Conservation (phyloP, 768 basidiomycete species). For the Pulveroboletus sp. region DNA sequence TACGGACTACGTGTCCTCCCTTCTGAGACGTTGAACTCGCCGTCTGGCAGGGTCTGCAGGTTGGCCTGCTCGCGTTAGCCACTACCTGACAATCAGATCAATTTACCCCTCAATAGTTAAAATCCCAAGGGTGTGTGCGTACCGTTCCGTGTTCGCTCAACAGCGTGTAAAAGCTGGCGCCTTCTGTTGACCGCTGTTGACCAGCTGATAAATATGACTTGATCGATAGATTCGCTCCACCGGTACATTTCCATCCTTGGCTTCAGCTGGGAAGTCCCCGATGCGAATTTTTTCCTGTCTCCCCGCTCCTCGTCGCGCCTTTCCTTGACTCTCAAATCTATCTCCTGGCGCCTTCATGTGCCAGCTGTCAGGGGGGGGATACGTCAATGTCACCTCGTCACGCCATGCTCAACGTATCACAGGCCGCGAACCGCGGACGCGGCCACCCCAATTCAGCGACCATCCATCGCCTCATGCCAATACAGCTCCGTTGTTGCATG, state of each 20-base stretch:
- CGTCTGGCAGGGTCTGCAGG: conserved; percentile 10
- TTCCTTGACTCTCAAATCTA: not conserved
- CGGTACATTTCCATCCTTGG: conserved; percentile 1
- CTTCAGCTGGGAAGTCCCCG: not conserved
- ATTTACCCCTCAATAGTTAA: conserved; percentile 29
- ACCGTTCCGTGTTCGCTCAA: conserved; percentile 2
- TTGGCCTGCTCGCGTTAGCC: conserved; percentile 7
- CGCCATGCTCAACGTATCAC: not conserved
- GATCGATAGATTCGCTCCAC: conserved; percentile 7
- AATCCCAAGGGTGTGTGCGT: conserved; percentile 1
- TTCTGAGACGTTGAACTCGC: conserved; percentile 13
- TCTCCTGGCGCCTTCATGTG: not conserved
- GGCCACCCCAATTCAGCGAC: conserved; percentile 10
- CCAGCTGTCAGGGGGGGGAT: not conserved
- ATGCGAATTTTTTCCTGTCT: not conserved
- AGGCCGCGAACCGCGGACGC: not conserved
- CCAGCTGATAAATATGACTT: conserved; percentile 16
- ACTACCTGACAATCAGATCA: conserved; percentile 20
- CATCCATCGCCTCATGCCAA: conserved; percentile 7
- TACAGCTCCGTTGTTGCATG: conserved; percentile 5
- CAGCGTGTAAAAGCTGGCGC: conserved; percentile 14
- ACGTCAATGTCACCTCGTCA: not conserved
- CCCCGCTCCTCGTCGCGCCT: not conserved
- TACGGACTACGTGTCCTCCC: conserved; percentile 1
- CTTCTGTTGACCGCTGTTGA: conserved; percentile 19